Conservation (phyloP, 2,329 filamentous ascomycete species). For the Colletotrichum lini region DNA sequence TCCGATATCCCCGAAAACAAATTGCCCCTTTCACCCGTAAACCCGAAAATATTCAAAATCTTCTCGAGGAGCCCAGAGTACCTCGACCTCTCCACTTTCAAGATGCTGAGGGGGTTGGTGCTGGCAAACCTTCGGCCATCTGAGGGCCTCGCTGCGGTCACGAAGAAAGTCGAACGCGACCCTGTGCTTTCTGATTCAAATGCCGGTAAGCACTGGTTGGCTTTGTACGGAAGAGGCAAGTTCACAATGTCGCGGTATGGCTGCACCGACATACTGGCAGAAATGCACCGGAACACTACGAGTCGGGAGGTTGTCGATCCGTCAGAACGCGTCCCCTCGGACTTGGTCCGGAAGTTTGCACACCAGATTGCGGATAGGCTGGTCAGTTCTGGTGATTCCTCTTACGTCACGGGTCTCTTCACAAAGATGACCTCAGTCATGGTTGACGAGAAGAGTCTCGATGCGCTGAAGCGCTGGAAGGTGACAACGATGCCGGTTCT, state of each 20-base stretch:
- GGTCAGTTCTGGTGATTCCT: background rate
- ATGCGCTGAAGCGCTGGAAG: constrained; percentile 18
- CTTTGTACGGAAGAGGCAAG: background rate
- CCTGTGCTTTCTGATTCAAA: constrained; percentile 9
- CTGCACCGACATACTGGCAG: background rate
- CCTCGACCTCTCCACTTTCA: constrained; percentile 4
- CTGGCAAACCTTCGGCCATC: constrained; percentile 17
- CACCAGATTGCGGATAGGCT: background rate
- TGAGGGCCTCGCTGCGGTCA: constrained; percentile 10
- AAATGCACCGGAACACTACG: constrained; percentile 3
- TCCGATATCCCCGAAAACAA: background rate
- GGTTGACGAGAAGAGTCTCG: background rate
- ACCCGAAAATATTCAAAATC: background rate
- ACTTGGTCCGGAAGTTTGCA: constrained; percentile 11
- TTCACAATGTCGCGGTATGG: background rate
- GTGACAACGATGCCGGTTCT: constrained; percentile 11
- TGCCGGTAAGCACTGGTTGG: constrained; percentile 28
- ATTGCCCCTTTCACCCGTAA: background rate
- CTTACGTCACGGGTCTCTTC: constrained; percentile 4
- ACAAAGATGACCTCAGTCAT: background rate
- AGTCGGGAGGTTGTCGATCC: background rate
- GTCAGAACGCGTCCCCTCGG: background rate
- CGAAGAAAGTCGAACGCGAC: background rate
- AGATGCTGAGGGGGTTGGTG: constrained; percentile 8
- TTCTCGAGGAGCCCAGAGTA: constrained; percentile 8